phyloP scores from a whole-genome alignment of 2,329 filamentous ascomycete species.

The Fusarium mundagurra region DNA sequence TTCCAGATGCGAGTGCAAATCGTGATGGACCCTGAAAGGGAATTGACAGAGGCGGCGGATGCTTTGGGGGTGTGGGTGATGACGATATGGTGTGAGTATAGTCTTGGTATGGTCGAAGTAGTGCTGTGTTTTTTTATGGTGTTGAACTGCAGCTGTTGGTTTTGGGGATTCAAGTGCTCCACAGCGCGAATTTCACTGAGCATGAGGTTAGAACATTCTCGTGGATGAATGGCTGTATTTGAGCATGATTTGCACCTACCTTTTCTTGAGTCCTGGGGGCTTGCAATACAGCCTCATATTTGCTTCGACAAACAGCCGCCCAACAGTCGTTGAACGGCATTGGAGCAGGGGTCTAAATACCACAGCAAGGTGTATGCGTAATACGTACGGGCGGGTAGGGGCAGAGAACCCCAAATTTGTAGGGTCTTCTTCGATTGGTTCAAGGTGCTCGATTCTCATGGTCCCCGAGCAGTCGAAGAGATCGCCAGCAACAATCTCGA shows the following conservation, averaged over 20 bases:
- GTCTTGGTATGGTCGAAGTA: not conserved
- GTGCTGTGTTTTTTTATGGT: not conserved
- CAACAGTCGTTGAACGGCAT: not conserved
- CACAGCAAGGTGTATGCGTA: constrained; percentile 13
- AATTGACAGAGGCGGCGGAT: constrained; percentile 4
- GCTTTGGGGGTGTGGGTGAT: constrained; percentile 9
- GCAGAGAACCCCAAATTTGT: not conserved
- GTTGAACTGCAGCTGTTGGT: not conserved
- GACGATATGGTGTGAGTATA: constrained; percentile 14
- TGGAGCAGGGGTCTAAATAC: not conserved
- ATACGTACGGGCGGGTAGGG: not conserved
- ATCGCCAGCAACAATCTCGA: constrained; percentile 33
- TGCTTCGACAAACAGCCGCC: not conserved
- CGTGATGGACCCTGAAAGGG: constrained; percentile 30
- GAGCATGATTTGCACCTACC: not conserved
- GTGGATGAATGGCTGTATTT: not conserved
- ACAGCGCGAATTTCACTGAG: not conserved
- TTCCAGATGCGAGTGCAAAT: constrained; percentile 20
- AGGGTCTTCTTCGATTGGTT: constrained; percentile 10
- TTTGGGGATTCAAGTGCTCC: not conserved
- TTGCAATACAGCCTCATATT: not conserved
- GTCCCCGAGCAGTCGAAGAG: constrained; percentile 24
- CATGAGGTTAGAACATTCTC: not conserved
- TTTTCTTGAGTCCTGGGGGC: not conserved
- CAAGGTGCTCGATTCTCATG: constrained; percentile 25